A percentile compares a stretch with the other conserved stretches of the same genome.
Conservation (phyloP, 495 filamentous ascomycete species). For the Pyrenopolyporus hunteri region DNA sequence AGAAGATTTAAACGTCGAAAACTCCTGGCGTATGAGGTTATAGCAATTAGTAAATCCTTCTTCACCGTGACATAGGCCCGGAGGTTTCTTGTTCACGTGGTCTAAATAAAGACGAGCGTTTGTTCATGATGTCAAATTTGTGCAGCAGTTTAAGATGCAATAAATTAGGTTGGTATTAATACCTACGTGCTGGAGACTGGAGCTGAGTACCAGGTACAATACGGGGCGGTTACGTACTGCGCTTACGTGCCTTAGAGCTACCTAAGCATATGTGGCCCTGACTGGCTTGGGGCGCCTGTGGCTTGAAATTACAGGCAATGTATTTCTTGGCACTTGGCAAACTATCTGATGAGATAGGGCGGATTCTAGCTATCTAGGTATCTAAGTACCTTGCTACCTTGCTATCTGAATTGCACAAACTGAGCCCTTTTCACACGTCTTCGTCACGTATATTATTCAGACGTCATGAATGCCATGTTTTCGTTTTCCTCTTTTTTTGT, state of each 20-base stretch:
- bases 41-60: not conserved
- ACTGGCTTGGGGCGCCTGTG: too few species aligned
- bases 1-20: not conserved
- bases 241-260: constrained; percentile 14
- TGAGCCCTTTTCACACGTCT: not conserved
- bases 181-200: too few species aligned
- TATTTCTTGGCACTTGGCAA: too few species aligned
- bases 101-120: not conserved
- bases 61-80: not conserved
- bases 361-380: not conserved
- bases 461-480: not conserved
- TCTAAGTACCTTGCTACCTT: too few species aligned
- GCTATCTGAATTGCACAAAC: too few species aligned
- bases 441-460: not conserved
- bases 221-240: constrained; percentile 12
- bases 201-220: not conserved
- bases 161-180: too few species aligned
- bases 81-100: constrained; percentile 1
- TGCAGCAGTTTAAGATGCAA: not conserved
- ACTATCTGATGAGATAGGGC: constrained; percentile 26
- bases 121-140: constrained; percentile 13
- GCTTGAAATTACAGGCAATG: too few species aligned
- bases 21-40: not conserved
- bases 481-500: not conserved
- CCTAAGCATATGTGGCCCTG: too few species aligned